Percentiles rank a stretch among this genome's conserved stretches.
These are phyloP conservation scores for Straminergon stramineum DNA, from an alignment of 225 moss, liverwort and hornwort species.

Conservation along the genomic window DNA sequence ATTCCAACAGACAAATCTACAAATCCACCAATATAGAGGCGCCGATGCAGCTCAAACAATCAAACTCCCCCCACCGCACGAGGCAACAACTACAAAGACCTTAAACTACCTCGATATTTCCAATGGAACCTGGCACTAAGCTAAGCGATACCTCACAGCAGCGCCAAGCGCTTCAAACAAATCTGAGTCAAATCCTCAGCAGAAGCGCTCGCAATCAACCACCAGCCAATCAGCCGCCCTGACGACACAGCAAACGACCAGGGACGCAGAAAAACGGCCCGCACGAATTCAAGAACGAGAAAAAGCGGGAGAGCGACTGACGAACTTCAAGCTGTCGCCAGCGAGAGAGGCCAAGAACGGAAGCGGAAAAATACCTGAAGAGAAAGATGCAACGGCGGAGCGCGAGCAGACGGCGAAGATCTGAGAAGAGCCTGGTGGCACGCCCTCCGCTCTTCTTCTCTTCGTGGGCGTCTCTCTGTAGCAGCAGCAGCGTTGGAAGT, in stretches of 20 bases:
- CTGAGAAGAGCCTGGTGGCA: constrained; percentile 10
- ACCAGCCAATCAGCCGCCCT: background rate
- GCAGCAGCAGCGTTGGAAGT: background rate
- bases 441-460: background rate
- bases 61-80: background rate
- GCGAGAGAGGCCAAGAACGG: background rate
- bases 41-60: background rate
- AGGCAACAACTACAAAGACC: background rate
- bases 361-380: background rate
- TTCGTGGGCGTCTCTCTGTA: background rate
- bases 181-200: background rate
- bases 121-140: background rate
- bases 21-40: background rate
- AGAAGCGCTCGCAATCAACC: background rate
- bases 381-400: background rate
- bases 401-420: constrained; percentile 2
- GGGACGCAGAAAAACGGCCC: background rate
- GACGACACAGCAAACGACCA: background rate
- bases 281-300: constrained; percentile 13
- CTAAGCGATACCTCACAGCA: background rate
- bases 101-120: background rate
- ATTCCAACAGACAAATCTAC: background rate
- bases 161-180: background rate
- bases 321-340: background rate
- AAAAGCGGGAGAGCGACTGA: background rate